Base-by-base conservation (phyloP, 306 rosid genomes). In the Adenanthera pavonina region DNA sequence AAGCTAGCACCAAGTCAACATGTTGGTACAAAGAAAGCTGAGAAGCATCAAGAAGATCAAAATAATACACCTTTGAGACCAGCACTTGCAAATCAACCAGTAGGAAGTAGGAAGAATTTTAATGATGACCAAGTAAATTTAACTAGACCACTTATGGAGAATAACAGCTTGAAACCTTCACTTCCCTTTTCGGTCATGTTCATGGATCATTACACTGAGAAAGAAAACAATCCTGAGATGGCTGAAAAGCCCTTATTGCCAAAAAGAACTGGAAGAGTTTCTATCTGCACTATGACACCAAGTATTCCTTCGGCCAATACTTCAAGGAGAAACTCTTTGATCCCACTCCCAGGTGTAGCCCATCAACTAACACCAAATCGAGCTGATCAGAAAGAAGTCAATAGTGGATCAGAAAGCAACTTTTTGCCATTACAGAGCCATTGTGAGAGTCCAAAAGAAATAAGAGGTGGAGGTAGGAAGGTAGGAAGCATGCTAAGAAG, bases 21-120 rank as follows among this genome's bases (percentile, higher is more conserved):
- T 19, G 98, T 93, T 3, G 99, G 93, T 82, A 85, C 94, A 13
- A 92, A 89, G 89, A 93, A 90, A 87, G 96, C 99, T 7, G 98
- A 95, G 91, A 97, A 94, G 83, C 92, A 84, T 51, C 94, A 82
- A 78, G 97, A 94, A 52, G 97, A 92, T 77, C 93, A 88, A 78
- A 83, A 34, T 57, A 81, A 40, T 14, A 71, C 87, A 77, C 84
- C 85, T 19, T 35, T 62, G 73, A 90, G 91, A 80, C 85, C 89
- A 60, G 80, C 86, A 38, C 88, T 85, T 7, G 89, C 80, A 2
- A 90, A 35, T 59, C 84, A 88, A 73, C 89, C 91, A 19, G 69
- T 85, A 70, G 89, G 82, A 85, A 82, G 76, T 82, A 86, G 87
- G 83, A 95, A 88, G 85, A 84, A 64, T 85, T 84, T 88, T 6